Base-by-base conservation (phyloP, 164 flowering plant genomes). In the Protea cynaroides region DNA sequence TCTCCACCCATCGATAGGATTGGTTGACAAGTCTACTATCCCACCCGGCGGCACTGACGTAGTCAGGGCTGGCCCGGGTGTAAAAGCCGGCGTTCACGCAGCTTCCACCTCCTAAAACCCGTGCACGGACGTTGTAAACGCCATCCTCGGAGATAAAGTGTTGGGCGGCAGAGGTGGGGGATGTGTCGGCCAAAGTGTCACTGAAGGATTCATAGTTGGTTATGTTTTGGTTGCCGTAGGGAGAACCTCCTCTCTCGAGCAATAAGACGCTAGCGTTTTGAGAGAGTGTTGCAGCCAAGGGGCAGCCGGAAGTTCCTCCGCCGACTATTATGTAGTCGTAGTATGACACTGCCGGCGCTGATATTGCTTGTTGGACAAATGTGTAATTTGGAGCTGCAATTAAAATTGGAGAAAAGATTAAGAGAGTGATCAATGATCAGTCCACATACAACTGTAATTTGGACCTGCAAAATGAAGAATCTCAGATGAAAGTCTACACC, bases 221-320 rank as follows among this genome's bases (percentile, higher is more conserved):
- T 15, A 82, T 79, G 76, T 78, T 71, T 8, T 81, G 76, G 63
- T 82, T 81, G 1, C 74, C 80, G 52, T 86, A 92, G 0, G 98
- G 98, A 0, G 80, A 74, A 49, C 89, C 96, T 5, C 98, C 98
- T 34, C 96, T 72, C 61, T 92, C 98, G 0, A 92, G 72, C 37
- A 92, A 43, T 13, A 89, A 50, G 6, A 92, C 96, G 4, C 54
- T 77, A 18, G 79, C 78, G 25, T 68, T 69, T 38, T 75, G 72
- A 0, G 97, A 89, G 3, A 92, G 94, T 0, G 97, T 92, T 3
- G 97, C 92, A 0, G 94, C 92, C 19, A 92, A 34, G 0, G 94
- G 82, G 54, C 96, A 92, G 15, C 96, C 97, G 0, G 89, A 71
- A 0, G 97, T 87, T 43, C 97, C 97, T 15, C 96, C 97, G 0